A percentile compares a stretch with the other conserved stretches of the same genome.
phyloP scores from a whole-genome alignment of 2,329 filamentous ascomycete genomes.

The Fusarium sororula region DNA sequence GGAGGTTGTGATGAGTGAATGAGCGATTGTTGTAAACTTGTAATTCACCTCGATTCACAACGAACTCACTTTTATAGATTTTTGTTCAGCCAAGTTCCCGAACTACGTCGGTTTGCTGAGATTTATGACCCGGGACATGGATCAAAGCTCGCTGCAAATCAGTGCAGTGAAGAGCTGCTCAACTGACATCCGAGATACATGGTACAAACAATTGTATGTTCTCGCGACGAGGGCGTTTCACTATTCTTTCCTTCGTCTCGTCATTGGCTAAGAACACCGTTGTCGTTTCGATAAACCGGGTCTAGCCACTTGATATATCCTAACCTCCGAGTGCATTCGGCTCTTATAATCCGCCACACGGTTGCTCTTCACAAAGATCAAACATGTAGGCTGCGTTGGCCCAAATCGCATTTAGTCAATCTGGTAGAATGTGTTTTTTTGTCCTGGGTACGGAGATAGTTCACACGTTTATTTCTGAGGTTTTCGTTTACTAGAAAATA shows the following conservation, averaged over 20 bases:
- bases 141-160: not conserved
- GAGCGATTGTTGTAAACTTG: not conserved
- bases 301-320: not conserved
- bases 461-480: not conserved
- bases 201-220: not conserved
- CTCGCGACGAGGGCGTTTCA: not conserved
- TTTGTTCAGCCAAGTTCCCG: not conserved
- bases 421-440: rapidly evolving
- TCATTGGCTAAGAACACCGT: not conserved
- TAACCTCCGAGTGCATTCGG: conserved; percentile 5
- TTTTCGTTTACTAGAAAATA: not conserved
- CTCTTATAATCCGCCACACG: not conserved
- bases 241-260: not conserved
- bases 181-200: not conserved
- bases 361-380: not conserved
- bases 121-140: not conserved
- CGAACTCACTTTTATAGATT: not conserved
- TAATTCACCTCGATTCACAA: rapidly evolving
- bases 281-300: not conserved
- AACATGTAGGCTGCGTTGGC: too few species aligned
- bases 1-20: not conserved
- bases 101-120: not conserved
- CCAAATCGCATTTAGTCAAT: too few species aligned
- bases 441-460: rapidly evolving
- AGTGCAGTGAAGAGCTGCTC: not conserved